These are phyloP conservation scores for Cubamyces lactineus DNA, from an alignment of 768 basidiomycete genomes.

Conservation along the genomic window DNA sequence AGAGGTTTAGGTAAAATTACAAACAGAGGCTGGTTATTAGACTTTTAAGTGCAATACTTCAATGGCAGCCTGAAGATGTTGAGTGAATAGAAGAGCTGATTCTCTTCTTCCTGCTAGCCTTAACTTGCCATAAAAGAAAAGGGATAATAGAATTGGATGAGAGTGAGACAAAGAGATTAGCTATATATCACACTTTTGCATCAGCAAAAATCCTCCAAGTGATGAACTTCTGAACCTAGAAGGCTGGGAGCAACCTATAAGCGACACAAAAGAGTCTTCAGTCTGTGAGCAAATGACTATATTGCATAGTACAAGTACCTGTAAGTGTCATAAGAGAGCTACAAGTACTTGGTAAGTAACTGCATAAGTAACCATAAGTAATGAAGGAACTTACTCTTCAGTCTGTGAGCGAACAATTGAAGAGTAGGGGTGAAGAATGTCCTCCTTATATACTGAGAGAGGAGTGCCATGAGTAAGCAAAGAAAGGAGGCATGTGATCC, in stretches of 20 bases:
- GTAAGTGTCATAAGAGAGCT: neutral
- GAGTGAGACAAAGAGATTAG: no score
- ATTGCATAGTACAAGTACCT: neutral
- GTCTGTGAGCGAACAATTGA: neutral
- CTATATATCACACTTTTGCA: no score
- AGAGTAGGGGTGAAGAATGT: neutral
- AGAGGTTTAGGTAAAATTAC: no score
- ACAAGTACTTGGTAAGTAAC: neutral
- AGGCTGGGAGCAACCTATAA: neutral
- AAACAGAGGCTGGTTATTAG: no score
- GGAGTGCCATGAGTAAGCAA: neutral
- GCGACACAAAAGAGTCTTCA: neutral
- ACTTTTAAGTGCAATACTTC: no score
- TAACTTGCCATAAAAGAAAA: no score
- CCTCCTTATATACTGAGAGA: constrained; percentile 7
- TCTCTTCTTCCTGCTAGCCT: no score
- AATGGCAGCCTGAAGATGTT: no score
- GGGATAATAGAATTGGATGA: no score
- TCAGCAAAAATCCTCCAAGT: no score
- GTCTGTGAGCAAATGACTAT: neutral
- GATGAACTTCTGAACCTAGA: neutral
- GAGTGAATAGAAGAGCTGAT: no score
- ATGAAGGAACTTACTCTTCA: neutral
- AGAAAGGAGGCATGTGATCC: constrained; percentile 3
- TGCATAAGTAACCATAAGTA: neutral